phyloP scores from a whole-genome alignment of 1,139 yeast species.

The Diutina neorugosa region DNA sequence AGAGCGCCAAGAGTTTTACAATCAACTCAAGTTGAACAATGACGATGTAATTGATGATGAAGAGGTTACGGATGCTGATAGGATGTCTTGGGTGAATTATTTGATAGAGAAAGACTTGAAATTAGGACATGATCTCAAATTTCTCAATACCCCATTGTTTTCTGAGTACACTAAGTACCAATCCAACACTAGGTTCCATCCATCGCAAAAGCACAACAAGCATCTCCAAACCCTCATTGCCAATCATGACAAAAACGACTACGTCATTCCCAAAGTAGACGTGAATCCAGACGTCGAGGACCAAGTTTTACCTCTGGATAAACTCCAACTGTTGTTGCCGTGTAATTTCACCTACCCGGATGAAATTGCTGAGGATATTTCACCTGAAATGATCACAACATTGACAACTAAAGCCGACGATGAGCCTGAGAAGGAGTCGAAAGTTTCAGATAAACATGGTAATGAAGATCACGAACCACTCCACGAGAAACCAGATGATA shows the following conservation, averaged over 20 bases:
- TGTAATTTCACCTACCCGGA: conserved; percentile 20
- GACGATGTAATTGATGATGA: conserved; percentile 22
- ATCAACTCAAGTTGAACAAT: conserved; percentile 20
- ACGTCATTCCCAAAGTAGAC: conserved; percentile 15
- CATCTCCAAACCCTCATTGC: conserved; percentile 15
- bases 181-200: conserved; percentile 20
- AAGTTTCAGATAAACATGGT: too few relatives aligned
- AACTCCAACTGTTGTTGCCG: conserved; percentile 15
- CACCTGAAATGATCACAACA: not conserved
- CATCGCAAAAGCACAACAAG: conserved; percentile 13
- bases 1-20: conserved; percentile 27
- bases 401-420: not conserved
- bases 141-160: conserved; percentile 20
- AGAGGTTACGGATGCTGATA: conserved; percentile 18
- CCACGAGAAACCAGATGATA: not conserved
- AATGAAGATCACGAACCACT: not conserved
- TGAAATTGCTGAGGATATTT: conserved; percentile 14
- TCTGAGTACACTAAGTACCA: conserved; percentile 18
- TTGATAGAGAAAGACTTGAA: conserved; percentile 32
- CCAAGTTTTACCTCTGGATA: conserved; percentile 12
- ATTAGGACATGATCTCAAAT: conserved; percentile 30
- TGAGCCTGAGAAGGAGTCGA: not conserved
- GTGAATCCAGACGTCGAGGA: conserved; percentile 9
- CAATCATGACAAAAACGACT: conserved; percentile 19
- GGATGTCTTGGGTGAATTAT: conserved; percentile 28